A percentile compares a stretch with the other conserved stretches of the same genome.
These are phyloP conservation scores for Priceomyces medius DNA, from an alignment of 805 yeast genomes.

Conservation along the genomic window DNA sequence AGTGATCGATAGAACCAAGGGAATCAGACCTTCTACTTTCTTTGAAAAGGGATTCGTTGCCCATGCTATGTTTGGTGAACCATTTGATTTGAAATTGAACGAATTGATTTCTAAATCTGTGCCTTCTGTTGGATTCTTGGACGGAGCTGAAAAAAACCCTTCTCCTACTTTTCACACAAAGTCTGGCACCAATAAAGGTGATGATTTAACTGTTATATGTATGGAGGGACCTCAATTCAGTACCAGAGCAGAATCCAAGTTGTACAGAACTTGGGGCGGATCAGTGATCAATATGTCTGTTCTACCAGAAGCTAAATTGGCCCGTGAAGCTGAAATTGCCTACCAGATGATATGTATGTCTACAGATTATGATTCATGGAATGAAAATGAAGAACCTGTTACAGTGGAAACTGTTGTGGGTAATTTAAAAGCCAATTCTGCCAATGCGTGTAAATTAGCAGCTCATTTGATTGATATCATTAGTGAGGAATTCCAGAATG, in stretches of 20 bases:
- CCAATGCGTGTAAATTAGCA: slow-evolving; percentile 80
- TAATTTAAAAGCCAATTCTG: slow-evolving; percentile 80
- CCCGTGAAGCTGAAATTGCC: slow-evolving; percentile 94
- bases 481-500: slow-evolving; percentile 57
- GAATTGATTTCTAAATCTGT: slow-evolving; percentile 55
- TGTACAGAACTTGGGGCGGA: slow-evolving; percentile 88
- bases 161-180: slow-evolving; percentile 61
- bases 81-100: slow-evolving; percentile 78
- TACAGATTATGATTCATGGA: slow-evolving; percentile 99
- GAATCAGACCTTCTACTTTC: slow-evolving; percentile 84
- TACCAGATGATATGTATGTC: slow-evolving; percentile 99
- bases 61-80: slow-evolving; percentile 96
- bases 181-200: slow-evolving; percentile 52
- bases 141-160: slow-evolving; percentile 44
- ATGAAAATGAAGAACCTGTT: slow-evolving; percentile 90
- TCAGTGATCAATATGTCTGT: slow-evolving; percentile 96
- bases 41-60: slow-evolving; percentile 94
- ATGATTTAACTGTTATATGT: slow-evolving; percentile 82
- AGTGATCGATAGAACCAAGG: slow-evolving; percentile 95
- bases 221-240: slow-evolving; percentile 99
- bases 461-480: slow-evolving; percentile 65
- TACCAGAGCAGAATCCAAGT: slow-evolving; percentile 90
- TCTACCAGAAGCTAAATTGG: slow-evolving; percentile 95
- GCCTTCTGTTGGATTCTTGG: slow-evolving; percentile 48
- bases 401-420: slow-evolving; percentile 97